Conservation (phyloP, 768 basidiomycete species). For the Auricularia cornea region DNA sequence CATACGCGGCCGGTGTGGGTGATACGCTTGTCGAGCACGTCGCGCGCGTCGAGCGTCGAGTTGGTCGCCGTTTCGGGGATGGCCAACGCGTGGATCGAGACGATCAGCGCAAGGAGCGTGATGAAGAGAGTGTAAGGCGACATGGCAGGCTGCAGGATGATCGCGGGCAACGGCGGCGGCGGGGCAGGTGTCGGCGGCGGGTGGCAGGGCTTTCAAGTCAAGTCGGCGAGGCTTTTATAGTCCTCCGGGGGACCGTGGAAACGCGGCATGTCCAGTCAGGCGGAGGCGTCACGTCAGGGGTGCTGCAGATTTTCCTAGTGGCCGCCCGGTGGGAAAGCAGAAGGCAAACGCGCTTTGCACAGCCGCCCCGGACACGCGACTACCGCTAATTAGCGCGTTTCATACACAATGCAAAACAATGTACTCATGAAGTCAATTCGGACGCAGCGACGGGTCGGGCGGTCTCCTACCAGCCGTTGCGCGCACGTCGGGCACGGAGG, state of each 20-base stretch:
- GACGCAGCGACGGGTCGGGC: too few relatives aligned
- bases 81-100: background rate
- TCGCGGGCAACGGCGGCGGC: background rate
- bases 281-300: background rate
- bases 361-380: background rate
- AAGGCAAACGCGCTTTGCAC: background rate
- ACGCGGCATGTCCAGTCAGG: background rate
- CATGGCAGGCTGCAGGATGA: background rate
- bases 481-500: too few relatives aligned
- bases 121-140: background rate
- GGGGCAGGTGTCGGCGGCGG: background rate
- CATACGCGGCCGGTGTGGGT: constrained; percentile 51
- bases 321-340: background rate
- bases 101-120: background rate
- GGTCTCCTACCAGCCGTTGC: too few relatives aligned
- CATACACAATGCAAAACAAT: too few relatives aligned
- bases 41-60: constrained; percentile 18
- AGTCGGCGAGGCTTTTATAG: background rate
- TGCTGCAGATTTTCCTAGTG: background rate
- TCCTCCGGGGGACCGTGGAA: background rate
- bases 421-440: too few relatives aligned
- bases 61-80: constrained; percentile 8
- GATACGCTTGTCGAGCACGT: constrained; percentile 40
- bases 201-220: background rate
- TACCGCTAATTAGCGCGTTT: too few relatives aligned